Base-by-base conservation (phyloP, 1,284 basidiomycete species). In the Ganoderma lucidum region DNA sequence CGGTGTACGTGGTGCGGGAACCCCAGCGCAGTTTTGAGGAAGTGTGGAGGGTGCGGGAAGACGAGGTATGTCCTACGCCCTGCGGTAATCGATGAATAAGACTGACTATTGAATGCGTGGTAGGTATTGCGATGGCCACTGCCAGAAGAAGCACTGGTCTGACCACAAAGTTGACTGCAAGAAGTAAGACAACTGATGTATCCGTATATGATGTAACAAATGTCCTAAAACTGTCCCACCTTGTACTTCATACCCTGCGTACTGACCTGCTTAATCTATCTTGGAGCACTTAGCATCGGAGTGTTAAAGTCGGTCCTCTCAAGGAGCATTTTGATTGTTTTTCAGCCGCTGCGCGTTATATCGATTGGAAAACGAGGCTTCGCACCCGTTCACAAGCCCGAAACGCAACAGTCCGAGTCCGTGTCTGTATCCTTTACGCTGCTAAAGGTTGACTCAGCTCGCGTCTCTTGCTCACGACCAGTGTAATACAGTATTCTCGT, bases 1-100 rank as follows among this genome's bases (percentile, higher is more conserved):
- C 77, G 82, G 41, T 90, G 88, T 72, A 87, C 87, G 32, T 87
- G 84, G 82, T 90, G 89, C 71, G 81, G 84, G 9, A 89, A 88
- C 70, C 86, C 87, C 15, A 88, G 87, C 48, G 88, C 87, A 2
- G 80, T 81, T 6, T 74, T 90, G 55, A 83, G 83, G 79, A 76
- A 74, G 65, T 76, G 72, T 44, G 74, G 71, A 3, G 74, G 74
- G 0, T 78, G 78, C 56, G 71, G 79, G 45, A 82, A 83, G 72
- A 80, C 82, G 17, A 83, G 84, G 86, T 84, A 70, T 8, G 77
- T 74, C 2, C 30, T 23, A 10, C 12, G 5, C 65, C 0, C 10
- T 64, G n/a, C 10, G 41, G 56, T 9, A 6, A 19, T 6, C 61
- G 28, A 14, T 28, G 15, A 30, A 32, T 42, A 51, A 42, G 19